Evolutionary conservation across 2,329 filamentous ascomycete species (phyloP), one percentile per base, ranked within the genome.

Genomic region (Pyrenophora tritici-repentis): DNA sequence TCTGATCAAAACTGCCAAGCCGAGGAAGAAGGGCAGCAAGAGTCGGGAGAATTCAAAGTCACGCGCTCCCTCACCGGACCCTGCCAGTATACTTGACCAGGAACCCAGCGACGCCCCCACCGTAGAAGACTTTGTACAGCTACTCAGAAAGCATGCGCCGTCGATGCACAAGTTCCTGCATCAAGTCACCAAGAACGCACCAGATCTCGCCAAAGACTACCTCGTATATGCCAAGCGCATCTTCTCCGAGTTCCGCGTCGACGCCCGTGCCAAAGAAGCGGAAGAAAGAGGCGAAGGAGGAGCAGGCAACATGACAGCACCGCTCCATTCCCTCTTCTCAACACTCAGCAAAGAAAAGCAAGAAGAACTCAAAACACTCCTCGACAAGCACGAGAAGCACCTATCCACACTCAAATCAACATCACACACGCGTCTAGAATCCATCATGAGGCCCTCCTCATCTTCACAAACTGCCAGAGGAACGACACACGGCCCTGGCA

Each of bases 121-220:
- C 0, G 86, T 91, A 0, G 84, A 89, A 56, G 88, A 92, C 62
- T 93, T 86, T 56, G 85, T 91, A 7, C 73, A 79, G 12, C 73
- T 93, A 1, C 73, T 92, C 12, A 81, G 81, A 56, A 83, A 83
- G 46, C 87, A 92, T 62, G 81, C 84, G 32, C 76, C 78, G 1
- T 78, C 85, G 2, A 74, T 84, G 38, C 90, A 90, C 73, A 83
- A 81, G 43, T 92, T 89, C 77, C 68, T 91, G 3, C 88, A 91
- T 58, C 83, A 88, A 46, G 78, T 90, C 8, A 83, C 83, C 3
- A 83, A 82, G 56, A 86, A 86, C 26, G 89, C 87, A 26, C 85
- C 86, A 0, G 84, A 87, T 1, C 76, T 91, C 4, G 81, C 82
- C 47, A 76, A 80, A 3, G 81, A 82, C 53, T 86, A 88, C 73